Evolutionary conservation across 352 stramenopile genomes (phyloP).

Genomic region (Globisporangium heterothallicum): DNA sequence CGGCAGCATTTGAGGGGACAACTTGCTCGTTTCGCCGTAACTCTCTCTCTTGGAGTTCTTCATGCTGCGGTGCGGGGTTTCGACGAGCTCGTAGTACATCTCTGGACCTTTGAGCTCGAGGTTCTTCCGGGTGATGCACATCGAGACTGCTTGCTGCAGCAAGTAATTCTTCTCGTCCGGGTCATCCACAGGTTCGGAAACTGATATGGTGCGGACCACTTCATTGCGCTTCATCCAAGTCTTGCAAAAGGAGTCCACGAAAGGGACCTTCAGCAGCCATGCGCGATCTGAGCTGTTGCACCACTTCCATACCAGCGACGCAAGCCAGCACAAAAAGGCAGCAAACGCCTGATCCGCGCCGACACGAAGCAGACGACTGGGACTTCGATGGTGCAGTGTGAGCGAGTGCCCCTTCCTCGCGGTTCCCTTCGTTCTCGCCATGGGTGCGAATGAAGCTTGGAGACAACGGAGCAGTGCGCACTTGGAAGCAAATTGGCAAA

Average conservation of each 20-base stretch:
- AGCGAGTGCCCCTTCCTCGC: neutral
- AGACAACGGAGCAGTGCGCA: too few species aligned
- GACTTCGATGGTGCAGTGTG: neutral
- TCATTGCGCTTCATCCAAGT: neutral
- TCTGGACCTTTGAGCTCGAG: neutral
- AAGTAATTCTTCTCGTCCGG: constrained; percentile 7
- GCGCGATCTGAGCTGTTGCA: neutral
- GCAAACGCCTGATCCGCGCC: neutral
- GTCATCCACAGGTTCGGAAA: neutral
- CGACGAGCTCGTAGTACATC: constrained; percentile 7
- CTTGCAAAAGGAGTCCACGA: neutral
- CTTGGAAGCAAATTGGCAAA: neutral
- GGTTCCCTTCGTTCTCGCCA: neutral
- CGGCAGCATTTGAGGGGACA: constrained; percentile 1
- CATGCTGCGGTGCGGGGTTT: neutral
- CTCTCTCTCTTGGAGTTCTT: neutral
- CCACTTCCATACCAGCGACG: neutral
- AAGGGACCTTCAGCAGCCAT: neutral
- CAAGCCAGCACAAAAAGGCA: neutral
- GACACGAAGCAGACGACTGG: neutral
- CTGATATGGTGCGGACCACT: neutral
- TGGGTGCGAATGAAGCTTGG: neutral
- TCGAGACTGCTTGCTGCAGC: constrained; percentile 8
- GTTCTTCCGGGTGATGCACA: constrained; percentile 4
- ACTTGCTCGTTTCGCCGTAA: neutral